Percentiles rank a stretch among this genome's conserved stretches.
phyloP scores from a whole-genome alignment of 2,329 filamentous ascomycete genomes.

The Fusarium sp. region DNA sequence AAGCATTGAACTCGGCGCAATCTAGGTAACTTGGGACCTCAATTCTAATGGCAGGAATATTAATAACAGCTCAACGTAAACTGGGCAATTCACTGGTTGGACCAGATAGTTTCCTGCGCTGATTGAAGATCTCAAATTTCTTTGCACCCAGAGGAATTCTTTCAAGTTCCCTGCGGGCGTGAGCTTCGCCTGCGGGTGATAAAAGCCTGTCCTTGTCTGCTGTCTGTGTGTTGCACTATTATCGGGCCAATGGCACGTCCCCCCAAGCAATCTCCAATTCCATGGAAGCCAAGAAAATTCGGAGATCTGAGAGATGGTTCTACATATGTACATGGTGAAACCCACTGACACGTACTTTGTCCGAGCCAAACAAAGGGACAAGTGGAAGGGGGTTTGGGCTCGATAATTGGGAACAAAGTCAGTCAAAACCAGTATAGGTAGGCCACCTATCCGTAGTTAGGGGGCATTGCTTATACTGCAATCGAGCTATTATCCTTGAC shows the following conservation, averaged over 20 bases:
- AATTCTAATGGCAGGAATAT: too few relatives aligned
- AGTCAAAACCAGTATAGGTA: neutral
- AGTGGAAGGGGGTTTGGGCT: neutral
- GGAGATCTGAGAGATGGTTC: constrained; percentile 8
- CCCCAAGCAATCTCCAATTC: constrained; percentile 24
- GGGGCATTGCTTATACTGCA: neutral
- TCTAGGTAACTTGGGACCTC: neutral
- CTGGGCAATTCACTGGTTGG: neutral
- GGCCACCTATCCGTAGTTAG: neutral
- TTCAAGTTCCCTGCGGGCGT: neutral
- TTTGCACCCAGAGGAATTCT: neutral
- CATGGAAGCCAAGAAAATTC: constrained; percentile 14
- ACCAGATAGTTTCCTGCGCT: neutral
- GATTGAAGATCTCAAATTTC: neutral
- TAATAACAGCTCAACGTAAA: neutral
- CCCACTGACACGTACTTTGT: constrained; percentile 20
- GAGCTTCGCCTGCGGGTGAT: neutral
- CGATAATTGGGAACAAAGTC: neutral
- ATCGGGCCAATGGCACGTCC: constrained; percentile 26
- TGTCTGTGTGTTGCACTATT: constrained; percentile 2
- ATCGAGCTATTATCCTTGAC: neutral
- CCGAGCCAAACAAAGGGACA: constrained; percentile 1
- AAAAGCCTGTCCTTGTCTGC: constrained; percentile 16
- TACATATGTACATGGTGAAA: constrained; percentile 7
- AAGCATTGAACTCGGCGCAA: neutral